These are phyloP conservation scores for Trametes hirsuta DNA, from an alignment of 1,284 basidiomycete species.

Conservation along the genomic window DNA sequence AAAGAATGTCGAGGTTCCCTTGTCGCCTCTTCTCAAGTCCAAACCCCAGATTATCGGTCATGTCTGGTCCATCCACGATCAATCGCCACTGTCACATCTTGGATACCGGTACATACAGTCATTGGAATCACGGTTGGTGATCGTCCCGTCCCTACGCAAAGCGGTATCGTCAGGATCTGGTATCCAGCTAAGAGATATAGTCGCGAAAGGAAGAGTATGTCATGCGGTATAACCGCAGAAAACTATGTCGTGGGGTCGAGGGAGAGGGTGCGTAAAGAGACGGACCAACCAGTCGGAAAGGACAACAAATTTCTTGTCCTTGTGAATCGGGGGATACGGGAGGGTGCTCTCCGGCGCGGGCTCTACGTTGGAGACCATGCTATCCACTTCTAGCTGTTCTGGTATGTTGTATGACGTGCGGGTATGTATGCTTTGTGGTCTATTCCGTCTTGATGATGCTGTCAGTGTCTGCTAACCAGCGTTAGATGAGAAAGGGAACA, in stretches of 20 bases:
- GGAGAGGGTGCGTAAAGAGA: constrained; percentile 20
- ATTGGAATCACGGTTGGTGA: constrained; percentile 89
- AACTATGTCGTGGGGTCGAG: background rate
- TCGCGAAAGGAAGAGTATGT: background rate
- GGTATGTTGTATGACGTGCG: background rate
- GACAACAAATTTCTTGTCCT: constrained; percentile 83
- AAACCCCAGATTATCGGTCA: constrained; percentile 80
- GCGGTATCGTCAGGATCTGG: background rate
- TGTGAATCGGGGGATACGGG: constrained; percentile 79
- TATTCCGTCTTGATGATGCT: background rate
- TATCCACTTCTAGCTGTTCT: background rate
- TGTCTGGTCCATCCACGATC: constrained; percentile 44
- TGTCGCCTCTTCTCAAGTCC: constrained; percentile 69
- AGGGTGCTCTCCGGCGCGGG: constrained; percentile 62
- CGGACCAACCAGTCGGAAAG: constrained; percentile 84
- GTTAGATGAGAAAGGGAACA: background rate
- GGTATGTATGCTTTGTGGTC: background rate
- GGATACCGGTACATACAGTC: constrained; percentile 63
- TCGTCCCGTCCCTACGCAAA: constrained; percentile 82
- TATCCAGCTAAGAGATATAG: background rate
- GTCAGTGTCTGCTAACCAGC: background rate
- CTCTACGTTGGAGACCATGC: constrained; percentile 19
- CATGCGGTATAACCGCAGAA: background rate
- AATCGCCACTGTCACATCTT: background rate
- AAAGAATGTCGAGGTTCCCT: constrained; percentile 73